A percentile compares a stretch with the other conserved stretches of the same genome.
Conservation (phyloP, 1,284 basidiomycete species). For the Papiliotrema flavescens region DNA sequence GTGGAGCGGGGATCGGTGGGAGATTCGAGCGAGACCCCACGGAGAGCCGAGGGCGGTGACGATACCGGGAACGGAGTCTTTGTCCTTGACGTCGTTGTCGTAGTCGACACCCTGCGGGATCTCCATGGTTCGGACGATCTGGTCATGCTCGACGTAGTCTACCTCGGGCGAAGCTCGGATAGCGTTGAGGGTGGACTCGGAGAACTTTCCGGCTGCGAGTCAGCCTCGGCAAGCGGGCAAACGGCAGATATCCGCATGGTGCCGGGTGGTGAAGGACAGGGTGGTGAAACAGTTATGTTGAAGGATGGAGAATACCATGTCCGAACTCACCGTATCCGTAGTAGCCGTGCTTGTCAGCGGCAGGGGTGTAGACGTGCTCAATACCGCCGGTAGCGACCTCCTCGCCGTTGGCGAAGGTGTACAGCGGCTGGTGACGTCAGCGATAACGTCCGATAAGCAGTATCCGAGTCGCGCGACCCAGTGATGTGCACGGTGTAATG, state of each 20-base stretch:
- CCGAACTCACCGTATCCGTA: constrained; percentile 44
- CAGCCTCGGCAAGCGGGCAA: neutral
- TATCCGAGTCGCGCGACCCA: neutral
- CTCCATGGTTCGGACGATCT: constrained; percentile 72
- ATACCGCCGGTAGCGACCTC: constrained; percentile 38
- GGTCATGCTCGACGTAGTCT: constrained; percentile 88
- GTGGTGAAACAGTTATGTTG: neutral
- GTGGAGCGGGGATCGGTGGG: constrained; percentile 73
- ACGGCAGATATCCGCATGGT: constrained; percentile 1
- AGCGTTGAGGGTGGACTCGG: constrained; percentile 65
- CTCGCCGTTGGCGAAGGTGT: constrained; percentile 27
- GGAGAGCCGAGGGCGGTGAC: constrained; percentile 72
- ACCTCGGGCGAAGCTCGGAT: constrained; percentile 88
- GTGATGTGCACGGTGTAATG: neutral
- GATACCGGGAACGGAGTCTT: constrained; percentile 34
- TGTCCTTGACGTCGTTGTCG: constrained; percentile 28
- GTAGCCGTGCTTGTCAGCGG: constrained; percentile 29
- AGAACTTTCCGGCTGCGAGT: constrained; percentile 80
- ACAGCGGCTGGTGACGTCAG: constrained; percentile 26
- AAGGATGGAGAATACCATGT: too few species aligned
- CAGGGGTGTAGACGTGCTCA: constrained; percentile 42
- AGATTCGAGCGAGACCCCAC: constrained; percentile 96
- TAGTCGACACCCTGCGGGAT: constrained; percentile 42
- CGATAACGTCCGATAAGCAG: neutral
- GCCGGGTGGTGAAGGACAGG: neutral